Base-by-base conservation (phyloP, 306 rosid species). In the Quercus aquifolioides region DNA sequence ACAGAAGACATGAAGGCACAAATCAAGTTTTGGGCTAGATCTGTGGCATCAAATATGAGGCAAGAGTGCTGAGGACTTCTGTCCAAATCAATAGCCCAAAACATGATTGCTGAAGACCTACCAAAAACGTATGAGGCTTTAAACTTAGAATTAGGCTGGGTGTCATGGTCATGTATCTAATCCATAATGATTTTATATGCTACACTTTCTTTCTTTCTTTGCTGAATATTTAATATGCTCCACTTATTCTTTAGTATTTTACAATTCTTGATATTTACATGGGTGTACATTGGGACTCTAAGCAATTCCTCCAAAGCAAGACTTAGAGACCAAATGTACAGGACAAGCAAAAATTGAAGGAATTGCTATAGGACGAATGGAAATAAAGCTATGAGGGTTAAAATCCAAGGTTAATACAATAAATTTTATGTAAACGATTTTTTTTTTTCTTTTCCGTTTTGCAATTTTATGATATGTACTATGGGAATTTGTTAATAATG, bases 1-100 rank as follows among this genome's bases (percentile, higher is more conserved):
- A 28, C 90, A 17, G 79, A 84, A 75, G 90, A 92, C 77, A 83
- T 90, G 88, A 92, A 95, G 84, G 85, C 88, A 74, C 91, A 90
- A 28, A 91, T 95, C 87, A 95, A 86, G 87, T 91, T 89, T 78
- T 95, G 99, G 99, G 99, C 97, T 62, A 89, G 91, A 88, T 67
- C 93, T 81, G 97, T 95, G 74, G 99, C 97, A 21, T 87, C 96
- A 28, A 90, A 93, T 62, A 89, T 92, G 31, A 89, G 84, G 77
- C 81, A 85, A 51, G 87, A 90, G 70, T 88, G 92, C 52, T 88
- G 75, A 86, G 41, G 21, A 21, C 3, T 49, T 12, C 54, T 11
- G 54, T 13, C 54, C 54, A 49, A 49, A 49, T 49, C 54, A 49
- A 3, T 3, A 12, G 54, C 17, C 17, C 4, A 49, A 49, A 49